Base-by-base conservation (phyloP, 1,284 basidiomycete species). In the Puccinia polysora region DNA sequence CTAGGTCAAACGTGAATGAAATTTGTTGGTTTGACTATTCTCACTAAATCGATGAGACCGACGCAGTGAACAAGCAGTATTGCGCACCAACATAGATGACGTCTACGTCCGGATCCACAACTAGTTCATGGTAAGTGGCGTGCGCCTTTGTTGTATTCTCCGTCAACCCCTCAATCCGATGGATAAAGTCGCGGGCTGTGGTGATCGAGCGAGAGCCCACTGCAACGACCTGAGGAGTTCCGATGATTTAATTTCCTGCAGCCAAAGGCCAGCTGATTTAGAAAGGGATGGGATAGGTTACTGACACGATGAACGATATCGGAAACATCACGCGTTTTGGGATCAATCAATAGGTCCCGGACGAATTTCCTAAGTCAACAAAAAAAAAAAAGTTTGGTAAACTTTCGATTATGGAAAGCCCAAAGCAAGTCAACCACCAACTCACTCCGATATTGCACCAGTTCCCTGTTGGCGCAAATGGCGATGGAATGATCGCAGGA, bases 101-200 rank as follows among this genome's bases (percentile, higher is more conserved):
- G 59, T 82, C 76, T 75, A 84, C 74, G 50, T 88, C 86, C 74
- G 83, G 81, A 78, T 92, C 88, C 10, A 83, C 82, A 76, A 87
- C 91, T 0, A 95, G 85, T 68, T 88, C 87, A 63, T 86, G 84
- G 77, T 96, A 95, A 23, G 83, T 84, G 14, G 89, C 90, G 75
- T 87, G 91, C 2, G 86, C 85, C 77, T 87, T 88, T 3, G 59
- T 32, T 36, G 32, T 18, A 36, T 60, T 30, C 10, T 20, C 28
- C 23, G 60, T 15, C 2, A 69, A 32, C 14, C 55, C n/a, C 50
- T 28, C 55, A 59, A 69, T 47, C 25, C 49, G 58, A 62, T 84
- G 78, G 76, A 92, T 86, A 79, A 94, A 94, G 45, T 84, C 83
- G 73, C 86, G 81, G 3, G 91, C 91, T 53, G 86, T 88, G 28